Evolutionary conservation across 179 eudicot genomes (phyloP).

Genomic region (Beta macrorhiza): DNA sequence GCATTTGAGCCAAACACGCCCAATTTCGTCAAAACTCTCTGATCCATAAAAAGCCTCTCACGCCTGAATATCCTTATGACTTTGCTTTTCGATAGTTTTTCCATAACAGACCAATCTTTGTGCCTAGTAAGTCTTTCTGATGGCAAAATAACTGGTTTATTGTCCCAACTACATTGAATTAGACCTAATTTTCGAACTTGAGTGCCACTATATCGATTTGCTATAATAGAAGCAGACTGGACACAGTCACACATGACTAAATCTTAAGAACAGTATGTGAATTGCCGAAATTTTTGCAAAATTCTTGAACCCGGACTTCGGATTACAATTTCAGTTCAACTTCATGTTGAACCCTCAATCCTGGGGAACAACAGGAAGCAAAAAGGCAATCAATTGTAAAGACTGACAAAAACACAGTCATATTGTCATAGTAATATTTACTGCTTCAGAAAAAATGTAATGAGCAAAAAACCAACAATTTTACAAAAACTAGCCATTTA

Average conservation of each 20-base stretch:
- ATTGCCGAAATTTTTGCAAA: background rate
- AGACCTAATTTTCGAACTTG: background rate
- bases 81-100: background rate
- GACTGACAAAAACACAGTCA: background rate
- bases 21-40: slow-evolving; percentile 6
- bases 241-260: slow-evolving; percentile 26
- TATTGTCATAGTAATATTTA: background rate
- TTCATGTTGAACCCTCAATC: background rate
- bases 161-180: slow-evolving; percentile 3
- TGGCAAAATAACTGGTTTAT: slow-evolving; percentile 5
- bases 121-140: slow-evolving; percentile 7
- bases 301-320: background rate
- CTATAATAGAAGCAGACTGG: slow-evolving; percentile 9
- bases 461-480: background rate
- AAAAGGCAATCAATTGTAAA: background rate
- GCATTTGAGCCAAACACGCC: slow-evolving; percentile 25
- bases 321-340: background rate
- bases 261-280: background rate
- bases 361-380: background rate
- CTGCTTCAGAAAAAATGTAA: background rate
- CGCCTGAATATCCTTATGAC: background rate
- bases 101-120: background rate
- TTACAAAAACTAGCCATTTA: background rate
- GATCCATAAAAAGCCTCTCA: background rate
- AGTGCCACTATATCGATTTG: background rate